Percentiles rank a stretch among this genome's conserved stretches.
Evolutionary conservation across 352 stramenopile genomes (phyloP).

Genomic region (Pythium phragmiticola): DNA sequence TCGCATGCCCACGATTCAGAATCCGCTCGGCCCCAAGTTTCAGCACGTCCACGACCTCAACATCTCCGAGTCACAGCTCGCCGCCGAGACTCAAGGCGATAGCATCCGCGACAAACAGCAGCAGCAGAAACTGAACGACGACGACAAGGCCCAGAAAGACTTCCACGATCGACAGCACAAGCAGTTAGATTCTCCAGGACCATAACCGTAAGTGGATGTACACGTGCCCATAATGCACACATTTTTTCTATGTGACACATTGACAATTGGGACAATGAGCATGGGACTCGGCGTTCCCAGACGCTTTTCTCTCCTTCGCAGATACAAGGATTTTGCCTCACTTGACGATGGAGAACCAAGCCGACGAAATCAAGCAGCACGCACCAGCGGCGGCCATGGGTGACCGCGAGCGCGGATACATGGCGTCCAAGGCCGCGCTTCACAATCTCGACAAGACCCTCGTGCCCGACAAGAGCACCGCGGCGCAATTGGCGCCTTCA

Average conservation of each 20-base stretch:
- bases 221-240: too few species aligned
- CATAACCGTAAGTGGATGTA: too few species aligned
- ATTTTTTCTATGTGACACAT: too few species aligned
- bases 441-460: slow-evolving; percentile 23
- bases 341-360: slow-evolving; percentile 9
- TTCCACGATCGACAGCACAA: slow-evolving; percentile 3
- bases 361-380: not conserved
- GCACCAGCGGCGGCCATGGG: not conserved
- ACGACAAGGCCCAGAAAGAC: not conserved
- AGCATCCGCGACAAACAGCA: slow-evolving; percentile 4
- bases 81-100: slow-evolving; percentile 9
- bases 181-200: not conserved
- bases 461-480: slow-evolving; percentile 5
- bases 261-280: not conserved
- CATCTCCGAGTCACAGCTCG: slow-evolving; percentile 11
- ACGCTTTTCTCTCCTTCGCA: not conserved
- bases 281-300: not conserved
- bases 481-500: not conserved
- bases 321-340: too few species aligned
- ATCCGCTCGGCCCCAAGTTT: slow-evolving; percentile 5
- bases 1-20: slow-evolving; percentile 7
- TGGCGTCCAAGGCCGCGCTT: slow-evolving; percentile 23
- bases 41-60: slow-evolving; percentile 10
- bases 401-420: slow-evolving; percentile 18
- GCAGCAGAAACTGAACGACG: not conserved